Conservation (phyloP, 352 stramenopile species). For the Ophiocytium majus region DNA sequence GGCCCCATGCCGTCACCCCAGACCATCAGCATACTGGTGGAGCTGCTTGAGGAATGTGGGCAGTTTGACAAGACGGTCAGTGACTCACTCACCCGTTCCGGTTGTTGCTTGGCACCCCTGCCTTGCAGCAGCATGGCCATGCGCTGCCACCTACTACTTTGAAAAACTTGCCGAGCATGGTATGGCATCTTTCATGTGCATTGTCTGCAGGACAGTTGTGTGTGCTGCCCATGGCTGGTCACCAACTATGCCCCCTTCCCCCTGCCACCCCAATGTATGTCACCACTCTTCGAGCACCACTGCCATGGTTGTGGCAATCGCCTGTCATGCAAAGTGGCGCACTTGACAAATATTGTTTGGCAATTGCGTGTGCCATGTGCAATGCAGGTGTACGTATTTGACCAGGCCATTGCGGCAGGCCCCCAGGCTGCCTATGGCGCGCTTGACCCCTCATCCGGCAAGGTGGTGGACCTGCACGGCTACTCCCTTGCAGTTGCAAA, state of each 20-base stretch:
- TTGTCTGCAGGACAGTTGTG: not conserved
- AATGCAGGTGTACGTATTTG: conserved; percentile 46
- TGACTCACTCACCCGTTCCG: too few species aligned
- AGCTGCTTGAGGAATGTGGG: conserved; percentile 32
- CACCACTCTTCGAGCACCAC: not conserved
- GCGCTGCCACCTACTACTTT: not conserved
- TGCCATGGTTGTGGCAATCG: not conserved
- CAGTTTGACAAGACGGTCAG: conserved; percentile 31
- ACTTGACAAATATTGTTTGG: not conserved
- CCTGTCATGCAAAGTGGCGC: not conserved
- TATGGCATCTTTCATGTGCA: not conserved
- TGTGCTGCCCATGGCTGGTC: not conserved
- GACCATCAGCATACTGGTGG: conserved; percentile 45
- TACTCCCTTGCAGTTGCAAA: conserved; percentile 40
- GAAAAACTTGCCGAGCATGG: not conserved
- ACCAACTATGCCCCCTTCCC: not conserved
- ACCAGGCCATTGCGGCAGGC: conserved; percentile 19
- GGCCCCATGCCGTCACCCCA: conserved; percentile 30
- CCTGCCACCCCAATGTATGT: not conserved
- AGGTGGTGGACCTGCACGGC: conserved; percentile 41
- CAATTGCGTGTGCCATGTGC: not conserved
- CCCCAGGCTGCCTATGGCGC: conserved; percentile 17
- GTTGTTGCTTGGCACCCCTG: too few species aligned
- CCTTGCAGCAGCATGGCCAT: not conserved
- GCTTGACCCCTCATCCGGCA: conserved; percentile 31